Evolutionary conservation across 257 asterid species (phyloP), one percentile per base, ranked within the genome.

Genomic region (Haberlea rhodopensis): DNA sequence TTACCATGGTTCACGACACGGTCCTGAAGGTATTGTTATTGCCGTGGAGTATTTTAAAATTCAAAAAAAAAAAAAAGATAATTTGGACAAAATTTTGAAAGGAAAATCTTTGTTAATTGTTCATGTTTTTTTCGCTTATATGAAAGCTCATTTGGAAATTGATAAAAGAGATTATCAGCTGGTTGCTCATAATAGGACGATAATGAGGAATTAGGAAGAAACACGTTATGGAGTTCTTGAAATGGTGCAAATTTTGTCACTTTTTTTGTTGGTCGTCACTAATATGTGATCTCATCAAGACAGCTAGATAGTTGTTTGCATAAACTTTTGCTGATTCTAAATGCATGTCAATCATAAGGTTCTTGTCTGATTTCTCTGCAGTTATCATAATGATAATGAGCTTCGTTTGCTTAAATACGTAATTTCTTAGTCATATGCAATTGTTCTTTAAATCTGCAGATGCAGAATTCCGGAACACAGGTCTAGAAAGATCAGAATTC

Each of bases 391-490:
- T 32, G 13, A 28, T 10, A 6, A 8, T 31, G 24, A 7, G 40
- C 34, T 56, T 16, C 24, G 51, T 51, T 46, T 46, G 62, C 24
- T 66, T 32, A 65, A 55, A 53, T 8, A 19, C 27, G 59, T 49
- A 31, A 19, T 28, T 52, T 25, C 53, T 29, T 20, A 64, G 32
- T 51, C 24, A 65, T 23, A 31, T 31, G 60, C 43, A 22, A 54
- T 24, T 68, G 11, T 10, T 57, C 60, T 32, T 52, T 69, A 32
- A 37, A 68, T 56, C 37, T 70, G 55, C 85, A 92, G 99, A 92
- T 87, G 86, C 84, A 28, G 95, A 87, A 63, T 92, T 92, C 71
- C 80, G 79, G 85, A 85, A 87, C 79, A 92, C 99, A 0, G 99
- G 96, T 19, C 80, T 92, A 40, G 99, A 92, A 83, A 87, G 99